These are phyloP conservation scores for Phytophthora fragariaefolia DNA, from an alignment of 352 stramenopile genomes.

Conservation along the genomic window DNA sequence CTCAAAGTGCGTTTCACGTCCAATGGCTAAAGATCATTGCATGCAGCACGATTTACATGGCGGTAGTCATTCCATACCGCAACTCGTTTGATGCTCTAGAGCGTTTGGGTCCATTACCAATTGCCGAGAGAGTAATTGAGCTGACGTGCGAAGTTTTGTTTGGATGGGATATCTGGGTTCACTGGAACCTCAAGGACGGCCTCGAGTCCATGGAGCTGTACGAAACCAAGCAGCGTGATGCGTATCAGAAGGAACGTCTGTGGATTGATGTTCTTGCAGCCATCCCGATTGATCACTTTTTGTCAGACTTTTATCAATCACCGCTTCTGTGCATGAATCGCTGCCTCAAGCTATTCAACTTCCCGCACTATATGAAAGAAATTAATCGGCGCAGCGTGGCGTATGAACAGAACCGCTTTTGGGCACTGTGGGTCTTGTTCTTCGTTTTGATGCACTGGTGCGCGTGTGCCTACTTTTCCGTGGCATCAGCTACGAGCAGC, in stretches of 20 bases:
- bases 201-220: constrained; percentile 60
- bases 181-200: constrained; percentile 60
- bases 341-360: constrained; percentile 60
- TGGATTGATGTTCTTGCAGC: constrained; percentile 51
- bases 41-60: constrained; percentile 50
- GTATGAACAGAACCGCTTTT: constrained; percentile 59
- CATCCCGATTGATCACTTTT: constrained; percentile 59
- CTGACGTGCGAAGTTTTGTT: constrained; percentile 53
- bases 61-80: constrained; percentile 46
- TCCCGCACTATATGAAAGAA: constrained; percentile 58
- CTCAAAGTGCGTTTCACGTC: constrained; percentile 49
- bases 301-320: constrained; percentile 51
- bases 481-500: constrained; percentile 25
- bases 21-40: constrained; percentile 45
- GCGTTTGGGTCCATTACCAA: constrained; percentile 24
- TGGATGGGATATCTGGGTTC: constrained; percentile 64
- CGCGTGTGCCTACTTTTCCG: constrained; percentile 50
- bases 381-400: constrained; percentile 57
- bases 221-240: constrained; percentile 43
- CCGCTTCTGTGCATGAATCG: constrained; percentile 53
- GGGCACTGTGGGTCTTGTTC: constrained; percentile 48
- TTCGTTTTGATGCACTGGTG: constrained; percentile 62
- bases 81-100: constrained; percentile 51
- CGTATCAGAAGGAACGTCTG: constrained; percentile 47
- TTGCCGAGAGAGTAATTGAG: constrained; percentile 40